Percentiles rank a stretch among this genome's conserved stretches.
phyloP scores from a whole-genome alignment of 441 rosid genomes.

The Corymbia citriodora region DNA sequence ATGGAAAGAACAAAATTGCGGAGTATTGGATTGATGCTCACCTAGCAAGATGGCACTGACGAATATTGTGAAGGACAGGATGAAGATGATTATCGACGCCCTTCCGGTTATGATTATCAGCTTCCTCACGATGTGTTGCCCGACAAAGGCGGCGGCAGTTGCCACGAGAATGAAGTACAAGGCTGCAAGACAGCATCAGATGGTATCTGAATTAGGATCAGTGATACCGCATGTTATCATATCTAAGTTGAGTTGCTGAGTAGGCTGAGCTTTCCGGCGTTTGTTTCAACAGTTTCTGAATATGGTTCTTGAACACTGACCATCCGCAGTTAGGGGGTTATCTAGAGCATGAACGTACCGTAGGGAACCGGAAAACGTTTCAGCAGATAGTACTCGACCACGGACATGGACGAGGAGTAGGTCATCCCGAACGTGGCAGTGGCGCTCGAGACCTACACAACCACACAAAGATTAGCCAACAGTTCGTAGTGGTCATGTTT shows the following conservation, averaged over 20 bases:
- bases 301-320: not conserved
- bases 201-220: not conserved
- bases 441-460: not conserved
- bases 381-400: constrained; percentile 1
- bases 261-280: not conserved
- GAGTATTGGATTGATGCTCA: not conserved
- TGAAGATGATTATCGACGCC: constrained; percentile 7
- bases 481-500: not conserved
- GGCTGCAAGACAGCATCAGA: not conserved
- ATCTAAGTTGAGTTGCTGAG: not conserved
- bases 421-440: not conserved
- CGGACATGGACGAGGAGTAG: not conserved
- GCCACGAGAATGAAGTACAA: constrained; percentile 1
- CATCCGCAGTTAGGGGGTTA: not conserved
- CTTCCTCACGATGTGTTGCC: constrained; percentile 3
- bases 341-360: not conserved
- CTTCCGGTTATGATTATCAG: constrained; percentile 1
- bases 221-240: not conserved
- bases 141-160: not conserved
- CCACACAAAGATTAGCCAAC: not conserved
- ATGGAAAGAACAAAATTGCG: not conserved
- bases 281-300: not conserved
- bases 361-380: not conserved
- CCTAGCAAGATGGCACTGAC: constrained; percentile 8
- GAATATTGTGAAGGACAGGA: not conserved